Percentiles rank a stretch among this genome's conserved stretches.
Conservation (phyloP, 139 green algal species). For the Picochlorum sp. region DNA sequence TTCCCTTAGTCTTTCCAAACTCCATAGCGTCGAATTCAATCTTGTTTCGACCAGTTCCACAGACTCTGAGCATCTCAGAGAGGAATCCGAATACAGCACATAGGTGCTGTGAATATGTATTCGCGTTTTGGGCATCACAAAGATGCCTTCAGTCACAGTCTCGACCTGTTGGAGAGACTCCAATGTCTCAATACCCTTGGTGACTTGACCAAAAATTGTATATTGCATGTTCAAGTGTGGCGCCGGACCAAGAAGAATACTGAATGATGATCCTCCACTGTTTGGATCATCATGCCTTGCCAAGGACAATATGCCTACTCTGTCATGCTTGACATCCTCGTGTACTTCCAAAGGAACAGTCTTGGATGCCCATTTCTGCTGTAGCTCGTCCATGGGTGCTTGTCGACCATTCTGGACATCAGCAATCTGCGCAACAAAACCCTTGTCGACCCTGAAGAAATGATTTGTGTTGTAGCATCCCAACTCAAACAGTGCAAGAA, state of each 20-base stretch:
- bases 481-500: slow-evolving; percentile 57
- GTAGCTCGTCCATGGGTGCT: slow-evolving; percentile 38
- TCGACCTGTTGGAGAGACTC: slow-evolving; percentile 57
- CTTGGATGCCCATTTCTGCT: slow-evolving; percentile 43
- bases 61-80: background rate
- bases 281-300: slow-evolving; percentile 73
- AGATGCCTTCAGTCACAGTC: slow-evolving; percentile 71
- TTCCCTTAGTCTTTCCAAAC: background rate
- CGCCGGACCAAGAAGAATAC: slow-evolving; percentile 69
- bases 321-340: slow-evolving; percentile 47
- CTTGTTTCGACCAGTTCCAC: background rate
- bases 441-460: slow-evolving; percentile 76
- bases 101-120: slow-evolving; percentile 70
- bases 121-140: slow-evolving; percentile 72
- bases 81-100: slow-evolving; percentile 16
- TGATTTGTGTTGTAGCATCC: slow-evolving; percentile 77
- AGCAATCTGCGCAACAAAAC: slow-evolving; percentile 84
- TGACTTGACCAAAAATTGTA: slow-evolving; percentile 63
- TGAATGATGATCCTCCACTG: slow-evolving; percentile 69
- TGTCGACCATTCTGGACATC: slow-evolving; percentile 50
- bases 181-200: slow-evolving; percentile 63
- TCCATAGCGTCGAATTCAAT: background rate
- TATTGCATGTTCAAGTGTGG: slow-evolving; percentile 80
- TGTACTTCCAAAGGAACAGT: slow-evolving; percentile 72
- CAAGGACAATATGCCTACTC: slow-evolving; percentile 72